These are phyloP conservation scores for Biscutella auriculata DNA, from an alignment of 441 rosid genomes.

Conservation along the genomic window DNA sequence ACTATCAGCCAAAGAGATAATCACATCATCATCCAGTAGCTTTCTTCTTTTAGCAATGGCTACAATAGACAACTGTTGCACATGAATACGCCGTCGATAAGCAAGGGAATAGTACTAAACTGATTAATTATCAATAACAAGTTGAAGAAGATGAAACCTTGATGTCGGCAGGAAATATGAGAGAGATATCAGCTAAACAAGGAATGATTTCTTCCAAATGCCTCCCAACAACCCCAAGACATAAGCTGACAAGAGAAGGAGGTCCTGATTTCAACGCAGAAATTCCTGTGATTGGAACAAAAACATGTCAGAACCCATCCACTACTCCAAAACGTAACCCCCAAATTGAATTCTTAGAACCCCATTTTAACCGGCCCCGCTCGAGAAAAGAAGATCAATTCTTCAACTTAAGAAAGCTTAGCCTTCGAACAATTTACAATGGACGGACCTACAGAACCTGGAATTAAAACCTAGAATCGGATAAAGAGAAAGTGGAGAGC, in stretches of 20 bases:
- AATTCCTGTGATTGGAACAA: slow-evolving; percentile 26
- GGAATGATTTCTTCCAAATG: slow-evolving; percentile 63
- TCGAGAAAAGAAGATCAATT: background rate
- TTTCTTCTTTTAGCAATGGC: slow-evolving; percentile 81
- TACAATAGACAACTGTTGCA: slow-evolving; percentile 45
- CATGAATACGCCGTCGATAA: slow-evolving; percentile 9
- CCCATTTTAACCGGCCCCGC: background rate
- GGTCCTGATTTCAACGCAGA: slow-evolving; percentile 27
- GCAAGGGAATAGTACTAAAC: background rate
- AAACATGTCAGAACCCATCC: background rate
- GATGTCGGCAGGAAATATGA: slow-evolving; percentile 47
- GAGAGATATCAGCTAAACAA: slow-evolving; percentile 51
- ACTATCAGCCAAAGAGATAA: slow-evolving; percentile 57
- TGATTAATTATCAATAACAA: too few relatives aligned
- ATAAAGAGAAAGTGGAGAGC: background rate
- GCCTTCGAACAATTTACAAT: too few relatives aligned
- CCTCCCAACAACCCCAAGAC: slow-evolving; percentile 71
- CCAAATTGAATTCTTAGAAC: background rate
- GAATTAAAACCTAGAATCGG: too few relatives aligned
- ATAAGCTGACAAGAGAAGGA: slow-evolving; percentile 58
- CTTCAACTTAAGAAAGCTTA: too few relatives aligned
- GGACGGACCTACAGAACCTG: too few relatives aligned
- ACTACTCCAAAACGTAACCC: background rate
- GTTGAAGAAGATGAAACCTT: slow-evolving; percentile 29
- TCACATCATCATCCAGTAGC: slow-evolving; percentile 47